Evolutionary conservation across 306 rosid species (phyloP).

Genomic region (Cucurbita argyrosperma): DNA sequence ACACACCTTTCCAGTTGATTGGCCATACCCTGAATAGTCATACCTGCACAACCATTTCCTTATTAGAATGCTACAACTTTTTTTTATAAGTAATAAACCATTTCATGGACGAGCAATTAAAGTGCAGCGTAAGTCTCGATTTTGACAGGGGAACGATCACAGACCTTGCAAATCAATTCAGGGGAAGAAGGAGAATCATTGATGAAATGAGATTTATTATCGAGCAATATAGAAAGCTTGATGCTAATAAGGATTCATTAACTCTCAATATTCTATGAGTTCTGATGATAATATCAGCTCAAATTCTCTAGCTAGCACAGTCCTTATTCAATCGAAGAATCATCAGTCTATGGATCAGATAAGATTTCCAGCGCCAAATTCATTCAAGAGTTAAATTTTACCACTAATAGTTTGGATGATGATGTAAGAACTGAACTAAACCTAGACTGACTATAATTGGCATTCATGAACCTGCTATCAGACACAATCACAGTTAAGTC

Average conservation of each 20-base stretch:
- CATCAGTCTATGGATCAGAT: neutral
- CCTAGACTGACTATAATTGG: neutral
- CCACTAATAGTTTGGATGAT: neutral
- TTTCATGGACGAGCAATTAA: neutral
- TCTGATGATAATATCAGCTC: neutral
- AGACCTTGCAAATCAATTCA: neutral
- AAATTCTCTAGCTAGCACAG: neutral
- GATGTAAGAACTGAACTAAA: neutral
- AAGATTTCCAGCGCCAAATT: neutral
- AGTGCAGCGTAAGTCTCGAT: neutral
- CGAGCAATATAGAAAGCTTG: neutral
- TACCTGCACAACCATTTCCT: conserved; percentile 44
- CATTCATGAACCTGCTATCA: neutral
- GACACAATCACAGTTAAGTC: neutral
- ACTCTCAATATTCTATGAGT: neutral
- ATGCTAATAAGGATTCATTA: neutral
- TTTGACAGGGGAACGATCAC: neutral
- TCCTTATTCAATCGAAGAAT: neutral
- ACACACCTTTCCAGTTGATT: conserved; percentile 93
- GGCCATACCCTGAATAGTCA: conserved; percentile 91
- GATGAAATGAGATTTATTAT: neutral
- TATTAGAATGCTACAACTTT: conserved; percentile 3
- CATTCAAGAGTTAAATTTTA: neutral
- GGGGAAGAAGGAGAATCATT: neutral
- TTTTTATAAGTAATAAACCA: neutral